Conservation (phyloP, 352 stramenopile species). For the Globisporangium sylvaticum region DNA sequence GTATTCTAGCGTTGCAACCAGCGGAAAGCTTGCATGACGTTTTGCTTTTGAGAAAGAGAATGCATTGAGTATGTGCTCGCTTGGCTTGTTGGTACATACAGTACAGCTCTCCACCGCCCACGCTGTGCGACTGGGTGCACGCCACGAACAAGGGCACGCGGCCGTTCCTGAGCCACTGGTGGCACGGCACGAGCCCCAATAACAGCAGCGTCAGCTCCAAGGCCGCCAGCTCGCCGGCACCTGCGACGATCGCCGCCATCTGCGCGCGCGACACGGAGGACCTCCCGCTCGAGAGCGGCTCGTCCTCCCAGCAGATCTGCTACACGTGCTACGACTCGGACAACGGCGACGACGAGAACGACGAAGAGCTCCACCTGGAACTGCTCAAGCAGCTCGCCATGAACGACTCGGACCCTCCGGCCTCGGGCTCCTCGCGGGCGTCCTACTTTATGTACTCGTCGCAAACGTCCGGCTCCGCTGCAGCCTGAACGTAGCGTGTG, state of each 20-base stretch:
- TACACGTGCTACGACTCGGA: constrained; percentile 16
- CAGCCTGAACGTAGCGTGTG: neutral
- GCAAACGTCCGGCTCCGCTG: constrained; percentile 11
- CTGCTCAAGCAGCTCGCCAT: constrained; percentile 3
- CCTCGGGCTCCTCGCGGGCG: neutral
- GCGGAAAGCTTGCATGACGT: neutral
- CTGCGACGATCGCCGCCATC: neutral
- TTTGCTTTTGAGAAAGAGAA: neutral
- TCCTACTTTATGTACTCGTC: constrained; percentile 9
- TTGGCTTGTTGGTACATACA: neutral
- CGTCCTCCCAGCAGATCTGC: neutral
- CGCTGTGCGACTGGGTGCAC: constrained; percentile 9
- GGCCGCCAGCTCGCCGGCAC: neutral
- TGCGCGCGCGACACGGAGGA: constrained; percentile 9
- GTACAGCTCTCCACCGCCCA: neutral
- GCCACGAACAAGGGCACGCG: constrained; percentile 10
- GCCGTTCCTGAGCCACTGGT: constrained; percentile 6
- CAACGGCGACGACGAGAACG: neutral
- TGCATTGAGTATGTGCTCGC: neutral
- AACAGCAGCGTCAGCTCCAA: neutral
- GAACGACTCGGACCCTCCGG: neutral
- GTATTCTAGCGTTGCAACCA: neutral
- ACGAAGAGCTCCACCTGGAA: constrained; percentile 1
- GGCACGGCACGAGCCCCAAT: neutral
- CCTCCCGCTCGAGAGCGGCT: neutral